Evolutionary conservation across 1,139 yeast species (phyloP), one percentile per base, ranked within the genome.

Genomic region (Protomyces inouyei): DNA sequence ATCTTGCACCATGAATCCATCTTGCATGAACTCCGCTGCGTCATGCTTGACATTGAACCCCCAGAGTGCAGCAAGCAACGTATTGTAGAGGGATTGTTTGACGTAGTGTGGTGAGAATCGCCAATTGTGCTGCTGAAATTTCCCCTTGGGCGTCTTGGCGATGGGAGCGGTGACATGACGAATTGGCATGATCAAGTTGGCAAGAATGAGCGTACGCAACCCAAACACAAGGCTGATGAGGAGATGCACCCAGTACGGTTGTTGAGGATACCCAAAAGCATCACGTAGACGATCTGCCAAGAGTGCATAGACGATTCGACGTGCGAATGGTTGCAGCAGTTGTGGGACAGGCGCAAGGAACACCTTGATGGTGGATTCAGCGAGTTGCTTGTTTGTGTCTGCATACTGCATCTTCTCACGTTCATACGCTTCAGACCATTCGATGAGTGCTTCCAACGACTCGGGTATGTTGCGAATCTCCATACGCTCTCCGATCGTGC

Each of bases 401-500:
- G 40, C 28, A 38, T n/a, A 54, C 18, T 37, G 8, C 57, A 54
- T 54, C 45, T 21, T 16, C 3, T n/a, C 12, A 3, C 5, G 16
- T 32, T 54, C 57, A 37, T 54, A 54, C 16, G 46, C 48, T n/a
- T 37, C 35, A n/a, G 48, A 21, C 57, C 57, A 54, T 9, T 8
- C 18, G 4, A 25, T 25, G 18, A 54, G 10, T 6, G 36, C 48
- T 10, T 14, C 21, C 32, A 21, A 2, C 36, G 57, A 16, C 28
- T 38, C 48, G n/a, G 57, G 57, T 2, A 54, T 38, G 12, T 38
- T 3, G 36, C 10, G 32, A 32, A 54, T 54, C 28, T 18, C 48
- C 57, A 54, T 54, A 18, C 57, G 46, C n/a, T n/a, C 45, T 16
- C 57, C 57, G 36, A 54, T 54, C 32, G 48, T 23, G 46, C 36